Percentiles rank a stretch among this genome's conserved stretches.
These are phyloP conservation scores for Cercospora sp. DNA, from an alignment of 2,329 filamentous ascomycete genomes.

Conservation along the genomic window DNA sequence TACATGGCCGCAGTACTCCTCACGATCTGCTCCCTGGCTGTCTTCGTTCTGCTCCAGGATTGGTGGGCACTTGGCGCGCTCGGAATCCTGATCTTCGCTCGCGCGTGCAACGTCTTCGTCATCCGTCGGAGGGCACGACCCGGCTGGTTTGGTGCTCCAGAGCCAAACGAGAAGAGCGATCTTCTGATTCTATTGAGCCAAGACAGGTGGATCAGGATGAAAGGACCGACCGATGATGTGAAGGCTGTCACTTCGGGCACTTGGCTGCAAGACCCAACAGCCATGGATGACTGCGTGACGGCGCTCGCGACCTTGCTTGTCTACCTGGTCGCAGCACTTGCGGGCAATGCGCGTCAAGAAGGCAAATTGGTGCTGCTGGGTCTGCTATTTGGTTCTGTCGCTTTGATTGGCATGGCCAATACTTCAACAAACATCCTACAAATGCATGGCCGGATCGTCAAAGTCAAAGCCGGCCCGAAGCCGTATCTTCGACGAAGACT, in stretches of 20 bases:
- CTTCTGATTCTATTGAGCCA: constrained; percentile 56
- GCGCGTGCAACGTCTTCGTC: constrained; percentile 57
- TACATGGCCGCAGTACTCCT: constrained; percentile 18
- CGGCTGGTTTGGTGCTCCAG: constrained; percentile 35
- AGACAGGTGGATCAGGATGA: constrained; percentile 55
- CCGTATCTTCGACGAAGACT: constrained; percentile 39
- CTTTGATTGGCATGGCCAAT: constrained; percentile 22
- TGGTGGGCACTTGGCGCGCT: constrained; percentile 53
- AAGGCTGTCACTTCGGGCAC: constrained; percentile 59
- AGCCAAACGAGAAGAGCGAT: constrained; percentile 46
- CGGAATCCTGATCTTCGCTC: constrained; percentile 54
- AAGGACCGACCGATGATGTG: constrained; percentile 57
- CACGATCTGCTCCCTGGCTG: constrained; percentile 18
- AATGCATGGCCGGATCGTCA: constrained; percentile 44
- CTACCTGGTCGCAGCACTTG: constrained; percentile 55
- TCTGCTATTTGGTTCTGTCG: constrained; percentile 56
- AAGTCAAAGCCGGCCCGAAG: constrained; percentile 31
- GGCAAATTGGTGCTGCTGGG: constrained; percentile 55
- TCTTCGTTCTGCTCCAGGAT: constrained; percentile 20
- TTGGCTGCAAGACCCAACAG: constrained; percentile 57
- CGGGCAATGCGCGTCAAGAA: constrained; percentile 56
- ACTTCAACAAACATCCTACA: constrained; percentile 9
- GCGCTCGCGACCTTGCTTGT: constrained; percentile 58
- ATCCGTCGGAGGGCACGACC: constrained; percentile 53
- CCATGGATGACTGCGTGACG: constrained; percentile 54